Conservation (phyloP, 345 rosid species). For the Brassica napus region Da-Ae NC_063441.1:2786001-2786500, state of each 20-base stretch:
- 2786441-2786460: conserved; percentile 70
- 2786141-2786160: conserved; percentile 1
- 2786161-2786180: conserved; percentile 29
- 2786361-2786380: conserved; percentile 19
- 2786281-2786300: background rate
- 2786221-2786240: no score
- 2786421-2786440: conserved; percentile 43
- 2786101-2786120: background rate
- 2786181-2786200: conserved; percentile 23
- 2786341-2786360: conserved; percentile 38
- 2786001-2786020: conserved; percentile 18
- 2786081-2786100: conserved; percentile 12
- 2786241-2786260: conserved; percentile 6
- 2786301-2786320: conserved; percentile 23
- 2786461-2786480: conserved; percentile 67
- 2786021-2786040: background rate
- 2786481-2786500: conserved; percentile 64
- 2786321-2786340: conserved; percentile 40
- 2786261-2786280: conserved; percentile 12
- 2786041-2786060: background rate
- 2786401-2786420: conserved; percentile 37
- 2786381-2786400: conserved; percentile 1
- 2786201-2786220: background rate
- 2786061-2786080: background rate
- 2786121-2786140: conserved; percentile 19